These are phyloP conservation scores for Pseudoturritis turrita DNA, from an alignment of 345 rosid species.

Conservation along the genomic window DNA sequence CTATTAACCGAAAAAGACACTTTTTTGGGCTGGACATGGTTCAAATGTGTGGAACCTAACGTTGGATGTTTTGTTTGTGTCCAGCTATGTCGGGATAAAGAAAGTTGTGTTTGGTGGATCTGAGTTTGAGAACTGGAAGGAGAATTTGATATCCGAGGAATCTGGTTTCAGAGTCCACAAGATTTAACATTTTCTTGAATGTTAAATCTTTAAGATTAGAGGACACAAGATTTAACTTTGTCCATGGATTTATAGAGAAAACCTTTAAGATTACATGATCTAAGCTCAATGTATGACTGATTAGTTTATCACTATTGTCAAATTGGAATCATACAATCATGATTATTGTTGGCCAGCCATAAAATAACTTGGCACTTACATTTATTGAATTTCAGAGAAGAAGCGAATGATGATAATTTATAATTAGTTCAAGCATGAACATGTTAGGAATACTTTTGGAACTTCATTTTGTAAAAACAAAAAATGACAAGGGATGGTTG, in stretches of 20 bases:
- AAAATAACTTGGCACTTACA: no score
- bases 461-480: not conserved
- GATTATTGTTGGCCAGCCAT: no score
- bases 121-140: constrained; percentile 79
- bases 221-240: constrained; percentile 24
- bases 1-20: not conserved
- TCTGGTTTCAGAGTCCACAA: constrained; percentile 62
- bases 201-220: no score
- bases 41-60: not conserved
- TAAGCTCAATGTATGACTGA: not conserved
- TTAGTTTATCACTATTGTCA: not conserved
- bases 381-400: not conserved
- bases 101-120: constrained; percentile 83
- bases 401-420: not conserved
- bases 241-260: not conserved
- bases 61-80: not conserved
- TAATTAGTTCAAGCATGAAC: not conserved
- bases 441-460: not conserved
- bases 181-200: constrained; percentile 38
- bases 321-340: not conserved
- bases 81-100: constrained; percentile 81
- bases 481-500: not conserved
- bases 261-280: not conserved
- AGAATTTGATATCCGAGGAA: constrained; percentile 64
- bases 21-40: not conserved